phyloP scores from a whole-genome alignment of 495 filamentous ascomycete genomes.

The Pyrenula massariospora region DNA sequence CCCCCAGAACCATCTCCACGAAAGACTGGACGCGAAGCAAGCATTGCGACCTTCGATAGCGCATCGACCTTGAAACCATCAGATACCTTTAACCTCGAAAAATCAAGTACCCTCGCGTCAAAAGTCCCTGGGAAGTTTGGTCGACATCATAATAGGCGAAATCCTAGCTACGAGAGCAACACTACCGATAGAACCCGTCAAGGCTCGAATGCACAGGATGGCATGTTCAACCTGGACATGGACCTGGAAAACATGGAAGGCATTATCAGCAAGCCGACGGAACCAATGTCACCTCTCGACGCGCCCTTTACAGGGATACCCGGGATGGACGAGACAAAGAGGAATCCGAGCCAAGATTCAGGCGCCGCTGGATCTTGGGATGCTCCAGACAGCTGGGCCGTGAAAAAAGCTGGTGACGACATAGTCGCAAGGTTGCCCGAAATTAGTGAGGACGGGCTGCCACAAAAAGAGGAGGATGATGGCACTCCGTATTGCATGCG shows the following conservation, averaged over 20 bases:
- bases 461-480: slow-evolving; percentile 53
- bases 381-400: slow-evolving; percentile 88
- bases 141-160: slow-evolving; percentile 29
- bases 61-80: slow-evolving; percentile 25
- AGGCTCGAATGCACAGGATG: slow-evolving; percentile 19
- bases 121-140: neutral
- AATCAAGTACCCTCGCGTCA: slow-evolving; percentile 15
- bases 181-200: slow-evolving; percentile 18
- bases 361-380: slow-evolving; percentile 52
- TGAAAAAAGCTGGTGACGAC: slow-evolving; percentile 58
- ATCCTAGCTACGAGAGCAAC: slow-evolving; percentile 42
- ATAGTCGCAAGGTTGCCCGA: slow-evolving; percentile 45
- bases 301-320: slow-evolving; percentile 38
- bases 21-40: slow-evolving; percentile 27
- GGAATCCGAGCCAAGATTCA: slow-evolving; percentile 15
- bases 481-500: slow-evolving; percentile 73
- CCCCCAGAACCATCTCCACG: slow-evolving; percentile 25
- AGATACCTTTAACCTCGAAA: slow-evolving; percentile 25
- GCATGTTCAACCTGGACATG: slow-evolving; percentile 65
- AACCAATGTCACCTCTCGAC: slow-evolving; percentile 13
- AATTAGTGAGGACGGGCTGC: slow-evolving; percentile 43
- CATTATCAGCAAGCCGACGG: slow-evolving; percentile 50
- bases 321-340: slow-evolving; percentile 31
- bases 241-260: slow-evolving; percentile 75
- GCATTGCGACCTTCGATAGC: slow-evolving; percentile 21